Base-by-base conservation (phyloP, 2,329 filamentous ascomycete genomes). In the Venturia asperata region DNA sequence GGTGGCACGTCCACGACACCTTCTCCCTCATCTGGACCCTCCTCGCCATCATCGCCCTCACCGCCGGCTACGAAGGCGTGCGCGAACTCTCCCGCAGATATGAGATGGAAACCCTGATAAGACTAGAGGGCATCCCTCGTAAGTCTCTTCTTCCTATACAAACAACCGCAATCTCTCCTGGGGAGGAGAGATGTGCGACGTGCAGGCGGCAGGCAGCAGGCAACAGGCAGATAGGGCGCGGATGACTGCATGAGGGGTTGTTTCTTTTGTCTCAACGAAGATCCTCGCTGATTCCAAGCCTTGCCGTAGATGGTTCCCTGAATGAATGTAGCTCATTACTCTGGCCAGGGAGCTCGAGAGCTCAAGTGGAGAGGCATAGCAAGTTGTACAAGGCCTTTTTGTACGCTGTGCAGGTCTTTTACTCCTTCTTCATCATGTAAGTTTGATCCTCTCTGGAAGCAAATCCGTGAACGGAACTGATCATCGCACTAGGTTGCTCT, bases 341-440 rank as follows among this genome's bases (percentile, higher is more conserved):
- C 77, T 82, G 83, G 79, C 80, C 87, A 95, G 90, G 90, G 80
- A 88, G 89, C 76, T 85, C 82, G 74, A 84, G 85, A 75, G 79
- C 77, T 68, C 79, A 81, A 68, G 80, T 84, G 68, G 84, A 85
- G 75, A 84, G 86, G 77, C 85, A 83, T 72, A 87, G 86, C 63
- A 92, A 90, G 76, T 74, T 95, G 67, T 79, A 91, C 76, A 93
- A 96, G 81, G 90, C 90, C 37, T 77, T 84, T 41, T 79, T 99
- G 65, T 99, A 99, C 80, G 93, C 88, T 24, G 77, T 94, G 63
- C 94, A 99, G 81, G 95, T 94, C 70, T 97, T 97, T 77, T 99
- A 99, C 77, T 95, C 92, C 60, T 97, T 99, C 73, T 97, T 99
- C 83, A 92, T 99, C 75, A 99, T 99, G 94, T 97, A 76, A 87